Conservation (phyloP, 2,329 filamentous ascomycete species). For the Calonectria pseudoreteaudii region DNA sequence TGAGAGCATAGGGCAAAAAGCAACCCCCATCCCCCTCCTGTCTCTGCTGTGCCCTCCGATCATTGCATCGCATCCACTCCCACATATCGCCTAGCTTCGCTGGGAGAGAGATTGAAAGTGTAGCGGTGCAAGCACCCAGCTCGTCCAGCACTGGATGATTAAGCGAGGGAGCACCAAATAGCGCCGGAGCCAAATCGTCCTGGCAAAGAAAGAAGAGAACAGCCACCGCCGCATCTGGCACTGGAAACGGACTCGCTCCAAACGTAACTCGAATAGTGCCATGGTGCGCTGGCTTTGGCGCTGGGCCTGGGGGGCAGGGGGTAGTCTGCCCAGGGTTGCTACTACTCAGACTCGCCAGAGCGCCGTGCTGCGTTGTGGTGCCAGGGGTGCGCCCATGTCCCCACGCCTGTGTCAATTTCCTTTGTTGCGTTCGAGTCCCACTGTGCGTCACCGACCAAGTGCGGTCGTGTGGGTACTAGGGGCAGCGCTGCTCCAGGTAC, state of each 20-base stretch:
- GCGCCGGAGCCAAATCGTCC: constrained; percentile 16
- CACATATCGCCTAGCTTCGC: constrained; percentile 3
- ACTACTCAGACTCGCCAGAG: constrained; percentile 12
- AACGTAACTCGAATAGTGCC: constrained; percentile 7
- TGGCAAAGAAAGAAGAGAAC: constrained; percentile 3
- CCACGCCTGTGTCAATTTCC: constrained; percentile 43
- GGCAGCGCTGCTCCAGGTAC: constrained; percentile 39
- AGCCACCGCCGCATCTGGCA: constrained; percentile 34
- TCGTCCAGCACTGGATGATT: constrained; percentile 13
- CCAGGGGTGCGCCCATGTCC: constrained; percentile 31
- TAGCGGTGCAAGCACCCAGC: background rate
- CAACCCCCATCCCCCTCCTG: constrained; percentile 14
- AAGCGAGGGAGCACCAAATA: constrained; percentile 18
- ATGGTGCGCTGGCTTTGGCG: constrained; percentile 24
- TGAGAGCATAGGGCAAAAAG: constrained; percentile 27
- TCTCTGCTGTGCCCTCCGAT: constrained; percentile 5
- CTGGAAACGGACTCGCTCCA: constrained; percentile 23
- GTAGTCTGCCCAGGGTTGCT: background rate
- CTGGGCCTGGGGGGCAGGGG: constrained; percentile 34
- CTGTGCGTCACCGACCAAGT: constrained; percentile 31
- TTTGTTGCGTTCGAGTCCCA: constrained; percentile 30
- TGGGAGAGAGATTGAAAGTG: background rate
- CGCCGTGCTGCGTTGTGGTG: constrained; percentile 12
- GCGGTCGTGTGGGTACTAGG: constrained; percentile 18
- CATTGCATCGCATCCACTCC: background rate